These are phyloP conservation scores for Pestalotiopsis sp. DNA, from an alignment of 2,329 filamentous ascomycete species.

Conservation along the genomic window DNA sequence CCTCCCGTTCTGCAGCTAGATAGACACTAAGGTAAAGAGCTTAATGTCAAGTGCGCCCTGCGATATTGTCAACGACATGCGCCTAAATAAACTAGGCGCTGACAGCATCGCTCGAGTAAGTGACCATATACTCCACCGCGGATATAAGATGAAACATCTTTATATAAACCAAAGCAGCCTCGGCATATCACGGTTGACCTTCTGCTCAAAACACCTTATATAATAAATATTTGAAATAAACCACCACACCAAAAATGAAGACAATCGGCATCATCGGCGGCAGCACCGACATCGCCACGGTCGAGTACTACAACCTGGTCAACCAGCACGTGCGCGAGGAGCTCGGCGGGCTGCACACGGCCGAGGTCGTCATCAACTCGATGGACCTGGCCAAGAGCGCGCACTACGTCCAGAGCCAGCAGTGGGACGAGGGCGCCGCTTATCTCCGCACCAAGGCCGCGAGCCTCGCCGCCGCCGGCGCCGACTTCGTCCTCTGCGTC, in stretches of 20 bases:
- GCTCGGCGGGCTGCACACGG: conserved; percentile 20
- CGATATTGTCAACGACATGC: too few species aligned
- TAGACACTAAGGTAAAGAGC: too few species aligned
- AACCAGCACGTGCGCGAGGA: conserved; percentile 20
- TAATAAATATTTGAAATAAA: too few species aligned
- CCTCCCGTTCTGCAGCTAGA: too few species aligned
- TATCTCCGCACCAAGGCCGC: conserved; percentile 17
- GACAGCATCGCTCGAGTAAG: too few species aligned
- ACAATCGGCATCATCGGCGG: conserved; percentile 2
- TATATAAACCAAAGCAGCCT: too few species aligned
- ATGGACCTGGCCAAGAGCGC: conserved; percentile 22
- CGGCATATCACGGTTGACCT: too few species aligned
- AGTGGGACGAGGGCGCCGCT: conserved; percentile 20
- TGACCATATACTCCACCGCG: too few species aligned
- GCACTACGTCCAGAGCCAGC: conserved; percentile 16
- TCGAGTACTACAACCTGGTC: conserved; percentile 22
- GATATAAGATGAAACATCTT: too few species aligned
- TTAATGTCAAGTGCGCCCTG: too few species aligned
- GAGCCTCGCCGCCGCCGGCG: conserved; percentile 20
- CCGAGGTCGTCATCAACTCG: conserved; percentile 21
- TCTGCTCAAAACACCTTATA: not conserved
- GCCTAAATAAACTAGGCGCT: too few species aligned
- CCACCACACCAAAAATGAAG: not conserved
- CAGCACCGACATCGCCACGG: conserved; percentile 13
- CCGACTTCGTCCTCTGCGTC: conserved; percentile 21